Evolutionary conservation across 208 protist species (phyloP).

Genomic region (Trypanosoma theileri): DNA sequence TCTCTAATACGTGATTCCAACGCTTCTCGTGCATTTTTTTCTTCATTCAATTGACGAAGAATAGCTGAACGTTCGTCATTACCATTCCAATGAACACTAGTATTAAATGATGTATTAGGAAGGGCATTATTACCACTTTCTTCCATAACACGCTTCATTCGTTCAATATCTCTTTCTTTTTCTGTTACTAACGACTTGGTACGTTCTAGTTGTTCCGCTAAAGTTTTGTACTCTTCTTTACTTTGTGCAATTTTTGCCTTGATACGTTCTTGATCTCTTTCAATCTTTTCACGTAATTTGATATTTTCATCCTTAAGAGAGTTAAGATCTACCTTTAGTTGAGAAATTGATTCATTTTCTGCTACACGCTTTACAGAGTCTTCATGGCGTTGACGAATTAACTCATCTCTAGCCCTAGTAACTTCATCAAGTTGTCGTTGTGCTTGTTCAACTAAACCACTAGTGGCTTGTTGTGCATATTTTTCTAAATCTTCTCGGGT

Average conservation of each 20-base stretch:
- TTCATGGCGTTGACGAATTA: slow-evolving; percentile 68
- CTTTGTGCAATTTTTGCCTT: slow-evolving; percentile 81
- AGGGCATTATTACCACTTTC: slow-evolving; percentile 35
- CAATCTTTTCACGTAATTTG: slow-evolving; percentile 89
- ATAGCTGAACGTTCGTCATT: slow-evolving; percentile 37
- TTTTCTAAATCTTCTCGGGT: slow-evolving; percentile 89
- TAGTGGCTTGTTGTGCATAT: slow-evolving; percentile 64
- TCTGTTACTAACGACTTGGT: slow-evolving; percentile 48
- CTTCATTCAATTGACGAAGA: slow-evolving; percentile 55
- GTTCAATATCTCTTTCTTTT: slow-evolving; percentile 77
- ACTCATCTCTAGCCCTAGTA: slow-evolving; percentile 58
- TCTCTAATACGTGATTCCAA: slow-evolving; percentile 75
- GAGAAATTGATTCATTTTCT: slow-evolving; percentile 67
- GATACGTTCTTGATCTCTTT: slow-evolving; percentile 90
- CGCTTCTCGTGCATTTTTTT: slow-evolving; percentile 41
- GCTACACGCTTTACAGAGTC: slow-evolving; percentile 61
- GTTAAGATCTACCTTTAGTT: slow-evolving; percentile 80
- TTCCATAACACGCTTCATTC: slow-evolving; percentile 80
- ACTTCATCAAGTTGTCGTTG: slow-evolving; percentile 76
- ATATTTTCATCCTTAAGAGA: slow-evolving; percentile 78
- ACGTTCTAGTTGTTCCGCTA: slow-evolving; percentile 77
- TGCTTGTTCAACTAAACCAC: slow-evolving; percentile 64
- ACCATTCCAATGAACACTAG: slow-evolving; percentile 15
- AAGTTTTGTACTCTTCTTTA: slow-evolving; percentile 75
- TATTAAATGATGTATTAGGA: not conserved